phyloP scores from a whole-genome alignment of 306 rosid genomes.

The Gastrolobium villosum region DNA sequence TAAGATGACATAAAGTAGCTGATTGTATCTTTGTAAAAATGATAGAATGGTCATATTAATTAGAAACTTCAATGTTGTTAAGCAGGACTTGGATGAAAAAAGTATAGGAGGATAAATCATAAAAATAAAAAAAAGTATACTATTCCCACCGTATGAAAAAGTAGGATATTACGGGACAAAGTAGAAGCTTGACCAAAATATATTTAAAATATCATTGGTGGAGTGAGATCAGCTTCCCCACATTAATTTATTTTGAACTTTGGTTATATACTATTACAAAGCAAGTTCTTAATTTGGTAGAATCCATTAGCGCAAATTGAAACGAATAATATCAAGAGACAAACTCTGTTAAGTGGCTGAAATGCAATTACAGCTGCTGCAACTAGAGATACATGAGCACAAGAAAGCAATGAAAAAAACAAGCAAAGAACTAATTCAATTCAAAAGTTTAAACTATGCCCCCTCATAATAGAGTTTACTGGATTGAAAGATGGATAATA shows the following conservation, averaged over 20 bases:
- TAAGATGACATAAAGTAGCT: too few relatives aligned
- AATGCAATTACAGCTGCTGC: constrained; percentile 59
- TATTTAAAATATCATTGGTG: background rate
- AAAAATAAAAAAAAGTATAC: background rate
- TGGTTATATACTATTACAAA: constrained; percentile 3
- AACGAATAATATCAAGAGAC: constrained; percentile 34
- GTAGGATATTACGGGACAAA: background rate
- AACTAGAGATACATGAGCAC: constrained; percentile 38
- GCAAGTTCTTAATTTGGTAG: background rate
- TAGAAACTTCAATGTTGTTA: too few relatives aligned
- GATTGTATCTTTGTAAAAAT: too few relatives aligned
- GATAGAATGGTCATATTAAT: too few relatives aligned
- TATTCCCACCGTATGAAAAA: background rate
- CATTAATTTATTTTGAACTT: background rate
- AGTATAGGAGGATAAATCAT: too few relatives aligned
- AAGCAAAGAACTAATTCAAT: too few relatives aligned
- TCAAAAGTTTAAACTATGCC: too few relatives aligned
- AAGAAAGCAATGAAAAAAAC: background rate
- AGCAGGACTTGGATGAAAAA: too few relatives aligned
- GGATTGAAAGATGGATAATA: too few relatives aligned
- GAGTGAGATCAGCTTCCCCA: constrained; percentile 4
- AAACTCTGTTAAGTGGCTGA: constrained; percentile 27
- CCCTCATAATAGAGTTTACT: too few relatives aligned
- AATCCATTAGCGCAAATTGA: constrained; percentile 41
- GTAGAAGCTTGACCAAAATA: constrained; percentile 20